Evolutionary conservation across 768 basidiomycete species (phyloP).

Genomic region (Suillus americanus): DNA sequence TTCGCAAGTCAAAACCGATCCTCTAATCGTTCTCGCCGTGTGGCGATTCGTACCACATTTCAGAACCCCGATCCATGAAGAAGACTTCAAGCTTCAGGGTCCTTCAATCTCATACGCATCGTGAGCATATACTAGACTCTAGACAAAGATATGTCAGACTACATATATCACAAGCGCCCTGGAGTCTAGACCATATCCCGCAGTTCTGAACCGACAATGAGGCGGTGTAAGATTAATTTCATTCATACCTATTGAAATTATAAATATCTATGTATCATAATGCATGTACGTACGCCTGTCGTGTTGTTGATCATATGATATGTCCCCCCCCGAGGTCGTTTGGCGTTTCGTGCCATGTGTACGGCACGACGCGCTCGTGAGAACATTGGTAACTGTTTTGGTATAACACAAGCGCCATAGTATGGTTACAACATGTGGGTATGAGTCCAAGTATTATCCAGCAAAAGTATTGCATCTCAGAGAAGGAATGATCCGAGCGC

Average conservation of each 20-base stretch:
- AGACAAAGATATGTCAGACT: no score
- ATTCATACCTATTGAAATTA: not conserved
- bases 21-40: not conserved
- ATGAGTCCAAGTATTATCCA: no score
- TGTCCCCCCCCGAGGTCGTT: not conserved
- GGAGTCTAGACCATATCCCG: not conserved
- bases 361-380: not conserved
- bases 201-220: not conserved
- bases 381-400: not conserved
- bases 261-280: not conserved
- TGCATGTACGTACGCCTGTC: not conserved
- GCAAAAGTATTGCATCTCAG: no score
- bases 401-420: no score
- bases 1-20: not conserved
- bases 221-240: not conserved
- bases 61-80: not conserved
- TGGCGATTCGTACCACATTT: not conserved
- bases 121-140: no score
- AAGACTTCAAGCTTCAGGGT: not conserved
- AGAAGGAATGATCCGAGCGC: not conserved
- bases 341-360: no score
- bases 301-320: not conserved
- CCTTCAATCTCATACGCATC: no score
- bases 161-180: no score
- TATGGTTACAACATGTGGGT: no score